These are phyloP conservation scores for Canavalia gladiata DNA, from an alignment of 306 rosid species.

Conservation along the genomic window DNA sequence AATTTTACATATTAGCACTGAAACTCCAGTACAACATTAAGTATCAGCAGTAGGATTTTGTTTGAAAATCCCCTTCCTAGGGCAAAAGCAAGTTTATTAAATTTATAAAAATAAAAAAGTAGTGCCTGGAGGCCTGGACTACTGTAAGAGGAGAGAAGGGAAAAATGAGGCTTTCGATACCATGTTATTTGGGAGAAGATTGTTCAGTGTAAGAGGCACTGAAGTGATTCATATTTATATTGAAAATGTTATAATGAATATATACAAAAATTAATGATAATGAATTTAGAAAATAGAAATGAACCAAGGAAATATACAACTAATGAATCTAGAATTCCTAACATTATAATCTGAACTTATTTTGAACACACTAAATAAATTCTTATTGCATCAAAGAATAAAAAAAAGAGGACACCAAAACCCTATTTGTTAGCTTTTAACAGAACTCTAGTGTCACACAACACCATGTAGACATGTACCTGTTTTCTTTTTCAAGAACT, in stretches of 20 bases:
- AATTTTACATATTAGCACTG: slow-evolving; percentile 27
- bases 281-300: no score
- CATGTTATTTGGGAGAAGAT: no score
- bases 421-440: not conserved
- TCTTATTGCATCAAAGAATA: not conserved
- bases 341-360: not conserved
- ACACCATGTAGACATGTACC: not conserved
- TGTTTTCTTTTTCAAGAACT: slow-evolving; percentile 9
- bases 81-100: not conserved
- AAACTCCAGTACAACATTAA: slow-evolving; percentile 14
- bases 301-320: no score
- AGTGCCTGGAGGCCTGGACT: not conserved
- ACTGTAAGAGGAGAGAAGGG: not conserved
- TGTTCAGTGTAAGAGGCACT: no score
- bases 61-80: slow-evolving; percentile 32
- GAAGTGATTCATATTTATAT: no score
- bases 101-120: not conserved
- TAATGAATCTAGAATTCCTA: not conserved
- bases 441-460: slow-evolving; percentile 2
- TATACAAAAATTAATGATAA: no score
- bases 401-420: not conserved
- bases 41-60: slow-evolving; percentile 12
- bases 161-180: no score
- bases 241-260: no score
- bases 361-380: not conserved